Percentiles rank a stretch among this genome's conserved stretches.
These are phyloP conservation scores for Aspergillus sp. DNA, from an alignment of 2,329 filamentous ascomycete species.

Conservation along the genomic window DNA sequence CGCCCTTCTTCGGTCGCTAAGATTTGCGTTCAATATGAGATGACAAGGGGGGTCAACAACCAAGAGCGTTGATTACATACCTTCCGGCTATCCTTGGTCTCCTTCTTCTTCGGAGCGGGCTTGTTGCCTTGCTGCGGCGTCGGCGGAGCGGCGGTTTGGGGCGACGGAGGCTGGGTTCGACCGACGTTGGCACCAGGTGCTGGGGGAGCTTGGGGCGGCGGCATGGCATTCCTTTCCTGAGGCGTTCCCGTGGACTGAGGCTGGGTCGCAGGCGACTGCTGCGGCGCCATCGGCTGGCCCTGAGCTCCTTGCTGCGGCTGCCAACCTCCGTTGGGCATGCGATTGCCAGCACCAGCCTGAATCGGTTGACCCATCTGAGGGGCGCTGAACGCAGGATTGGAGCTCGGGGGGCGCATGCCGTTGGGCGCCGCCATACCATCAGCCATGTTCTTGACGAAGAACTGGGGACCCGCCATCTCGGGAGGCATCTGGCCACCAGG, in stretches of 20 bases:
- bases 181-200: conserved; percentile 41
- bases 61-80: conserved; percentile 35
- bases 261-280: conserved; percentile 46
- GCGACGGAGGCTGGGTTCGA: conserved; percentile 47
- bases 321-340: conserved; percentile 46
- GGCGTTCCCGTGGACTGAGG: conserved; percentile 57
- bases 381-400: conserved; percentile 51
- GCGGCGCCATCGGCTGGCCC: conserved; percentile 50
- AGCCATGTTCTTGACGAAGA: conserved; percentile 49
- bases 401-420: conserved; percentile 62
- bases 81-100: conserved; percentile 55
- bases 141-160: conserved; percentile 56
- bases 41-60: neutral
- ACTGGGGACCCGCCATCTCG: conserved; percentile 44
- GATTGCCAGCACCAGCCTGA: conserved; percentile 37
- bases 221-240: conserved; percentile 58
- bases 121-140: conserved; percentile 63
- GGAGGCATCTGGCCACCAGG: conserved; percentile 53
- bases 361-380: conserved; percentile 49
- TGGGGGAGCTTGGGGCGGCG: conserved; percentile 50
- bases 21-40: conserved; percentile 21
- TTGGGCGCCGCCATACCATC: conserved; percentile 46
- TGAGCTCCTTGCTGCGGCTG: conserved; percentile 40
- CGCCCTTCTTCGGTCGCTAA: conserved; percentile 45
- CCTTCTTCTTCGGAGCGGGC: conserved; percentile 62